These are phyloP conservation scores for Sarocladium brachiariae DNA, from an alignment of 2,329 filamentous ascomycete species.

Conservation along the genomic window DNA sequence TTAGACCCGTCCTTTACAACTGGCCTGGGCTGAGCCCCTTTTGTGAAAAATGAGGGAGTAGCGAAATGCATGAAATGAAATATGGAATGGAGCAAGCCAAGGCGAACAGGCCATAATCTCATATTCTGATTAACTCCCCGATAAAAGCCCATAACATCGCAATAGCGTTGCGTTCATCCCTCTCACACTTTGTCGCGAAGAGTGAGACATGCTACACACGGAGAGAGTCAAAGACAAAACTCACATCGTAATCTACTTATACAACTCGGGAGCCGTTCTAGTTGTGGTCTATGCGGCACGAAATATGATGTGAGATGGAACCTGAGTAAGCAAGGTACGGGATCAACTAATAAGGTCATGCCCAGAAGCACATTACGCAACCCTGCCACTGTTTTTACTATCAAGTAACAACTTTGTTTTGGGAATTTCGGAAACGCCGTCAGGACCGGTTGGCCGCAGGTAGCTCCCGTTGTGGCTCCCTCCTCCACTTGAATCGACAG, in stretches of 20 bases:
- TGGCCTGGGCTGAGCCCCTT: neutral
- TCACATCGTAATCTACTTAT: too few species aligned
- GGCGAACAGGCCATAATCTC: neutral
- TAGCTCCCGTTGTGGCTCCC: slow-evolving; percentile 9
- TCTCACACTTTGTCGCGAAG: too few species aligned
- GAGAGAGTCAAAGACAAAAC: too few species aligned
- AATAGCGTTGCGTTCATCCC: too few species aligned
- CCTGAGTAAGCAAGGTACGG: neutral
- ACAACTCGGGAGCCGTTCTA: too few species aligned
- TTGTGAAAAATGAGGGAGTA: neutral
- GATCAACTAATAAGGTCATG: neutral
- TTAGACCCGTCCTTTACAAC: neutral
- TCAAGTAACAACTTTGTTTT: too few species aligned
- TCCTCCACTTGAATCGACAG: neutral
- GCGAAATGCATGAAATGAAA: neutral
- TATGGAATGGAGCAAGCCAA: neutral
- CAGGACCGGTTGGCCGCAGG: neutral
- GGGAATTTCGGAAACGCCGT: neutral
- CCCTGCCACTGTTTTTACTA: too few species aligned
- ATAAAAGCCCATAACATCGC: too few species aligned
- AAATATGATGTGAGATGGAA: too few species aligned
- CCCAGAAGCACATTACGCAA: neutral
- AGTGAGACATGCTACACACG: too few species aligned
- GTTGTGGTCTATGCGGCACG: too few species aligned
- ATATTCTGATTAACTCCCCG: neutral